phyloP scores from a whole-genome alignment of 495 filamentous ascomycete species.

The Aspergillus heteromorphus region DNA sequence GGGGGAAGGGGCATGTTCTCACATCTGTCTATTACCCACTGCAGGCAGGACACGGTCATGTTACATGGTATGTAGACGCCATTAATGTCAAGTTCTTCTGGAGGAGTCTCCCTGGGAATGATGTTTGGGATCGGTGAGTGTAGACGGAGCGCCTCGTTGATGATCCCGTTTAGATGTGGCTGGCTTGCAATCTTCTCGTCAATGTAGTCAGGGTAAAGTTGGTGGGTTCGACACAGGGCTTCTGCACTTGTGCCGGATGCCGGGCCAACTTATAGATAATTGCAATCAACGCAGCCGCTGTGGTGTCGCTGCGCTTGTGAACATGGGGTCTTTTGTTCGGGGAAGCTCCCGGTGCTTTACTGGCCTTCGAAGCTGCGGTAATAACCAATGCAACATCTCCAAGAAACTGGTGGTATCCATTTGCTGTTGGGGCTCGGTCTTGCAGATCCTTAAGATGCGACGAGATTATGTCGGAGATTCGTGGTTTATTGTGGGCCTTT shows the following conservation, averaged over 20 bases:
- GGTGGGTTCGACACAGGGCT: conserved; percentile 21
- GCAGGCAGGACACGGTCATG: conserved; percentile 29
- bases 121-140: conserved; percentile 38
- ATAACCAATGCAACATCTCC: conserved; percentile 28
- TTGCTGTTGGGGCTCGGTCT: conserved; percentile 6
- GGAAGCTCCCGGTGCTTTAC: not conserved
- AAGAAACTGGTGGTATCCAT: conserved; percentile 16
- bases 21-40: conserved; percentile 27
- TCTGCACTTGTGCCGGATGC: conserved; percentile 16
- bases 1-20: not conserved
- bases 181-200: conserved; percentile 18
- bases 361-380: conserved; percentile 28
- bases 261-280: conserved; percentile 33
- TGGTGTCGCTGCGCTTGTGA: conserved; percentile 30
- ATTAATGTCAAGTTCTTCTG: conserved; percentile 39
- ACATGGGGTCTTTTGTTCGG: not conserved
- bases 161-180: conserved; percentile 39
- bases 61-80: conserved; percentile 38
- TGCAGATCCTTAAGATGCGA: conserved; percentile 16
- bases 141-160: conserved; percentile 47
- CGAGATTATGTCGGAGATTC: conserved; percentile 21
- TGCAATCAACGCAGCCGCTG: conserved; percentile 28
- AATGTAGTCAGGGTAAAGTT: not conserved
- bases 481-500: not conserved
- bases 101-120: conserved; percentile 33